phyloP scores from a whole-genome alignment of 345 rosid species.

The Kernera saxatilis region DNA sequence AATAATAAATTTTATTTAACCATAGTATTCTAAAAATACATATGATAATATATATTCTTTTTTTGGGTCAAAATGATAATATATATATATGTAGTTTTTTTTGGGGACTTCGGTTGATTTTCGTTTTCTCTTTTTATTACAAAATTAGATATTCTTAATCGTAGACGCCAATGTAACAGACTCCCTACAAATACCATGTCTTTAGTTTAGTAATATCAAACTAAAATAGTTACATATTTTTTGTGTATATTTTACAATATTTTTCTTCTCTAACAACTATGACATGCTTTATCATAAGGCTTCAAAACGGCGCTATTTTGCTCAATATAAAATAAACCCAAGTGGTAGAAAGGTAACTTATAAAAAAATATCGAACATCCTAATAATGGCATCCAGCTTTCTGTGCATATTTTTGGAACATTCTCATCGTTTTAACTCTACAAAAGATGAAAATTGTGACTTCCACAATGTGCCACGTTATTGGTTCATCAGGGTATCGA shows the following conservation, averaged over 20 bases:
- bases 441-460: slow-evolving; percentile 26
- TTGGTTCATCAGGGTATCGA: slow-evolving; percentile 28
- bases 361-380: neutral
- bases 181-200: neutral
- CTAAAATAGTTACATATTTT: neutral
- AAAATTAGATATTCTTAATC: neutral
- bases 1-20: no score
- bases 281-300: neutral
- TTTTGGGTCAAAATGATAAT: neutral
- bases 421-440: slow-evolving; percentile 38
- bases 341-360: slow-evolving; percentile 15
- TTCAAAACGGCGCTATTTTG: neutral
- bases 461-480: slow-evolving; percentile 44
- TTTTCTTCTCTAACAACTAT: neutral
- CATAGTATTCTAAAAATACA: neutral
- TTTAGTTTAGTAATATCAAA: neutral
- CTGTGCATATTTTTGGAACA: slow-evolving; percentile 32
- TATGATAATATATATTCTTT: neutral
- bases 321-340: neutral
- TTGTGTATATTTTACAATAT: neutral
- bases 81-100: neutral
- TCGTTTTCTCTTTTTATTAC: neutral
- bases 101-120: neutral
- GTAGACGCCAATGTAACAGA: neutral
- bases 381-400: slow-evolving; percentile 49